These are phyloP conservation scores for Trichoderma aggressivum DNA, from an alignment of 2,329 filamentous ascomycete species.

Conservation along the genomic window DNA sequence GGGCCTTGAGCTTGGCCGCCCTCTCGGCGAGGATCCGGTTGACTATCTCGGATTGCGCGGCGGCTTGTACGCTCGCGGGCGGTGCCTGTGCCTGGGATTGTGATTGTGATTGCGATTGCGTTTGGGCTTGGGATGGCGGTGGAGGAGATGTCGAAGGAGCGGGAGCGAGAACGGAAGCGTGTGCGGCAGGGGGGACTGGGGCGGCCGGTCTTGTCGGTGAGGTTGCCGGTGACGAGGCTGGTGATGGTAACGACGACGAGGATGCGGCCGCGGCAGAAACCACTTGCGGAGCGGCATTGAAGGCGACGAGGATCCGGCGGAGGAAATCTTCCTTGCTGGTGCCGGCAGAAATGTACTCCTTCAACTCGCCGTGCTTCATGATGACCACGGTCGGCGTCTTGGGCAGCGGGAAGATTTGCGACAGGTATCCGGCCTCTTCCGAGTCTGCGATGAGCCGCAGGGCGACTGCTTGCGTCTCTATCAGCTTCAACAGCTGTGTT, in stretches of 20 bases:
- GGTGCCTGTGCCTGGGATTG: not conserved
- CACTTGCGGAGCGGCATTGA: conserved; percentile 26
- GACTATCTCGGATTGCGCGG: conserved; percentile 34
- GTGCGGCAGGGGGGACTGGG: not conserved
- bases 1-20: conserved; percentile 42
- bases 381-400: conserved; percentile 75
- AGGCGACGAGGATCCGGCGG: conserved; percentile 37
- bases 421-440: conserved; percentile 76
- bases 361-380: conserved; percentile 74
- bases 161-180: conserved; percentile 17
- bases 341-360: conserved; percentile 69
- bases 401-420: conserved; percentile 77
- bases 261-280: conserved; percentile 13
- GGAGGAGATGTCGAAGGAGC: conserved; percentile 10
- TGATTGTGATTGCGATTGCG: not conserved
- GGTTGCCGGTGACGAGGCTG: conserved; percentile 7
- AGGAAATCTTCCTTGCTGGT: conserved; percentile 64
- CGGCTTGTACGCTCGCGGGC: conserved; percentile 22
- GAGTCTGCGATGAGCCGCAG: conserved; percentile 70
- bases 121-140: not conserved
- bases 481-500: conserved; percentile 50
- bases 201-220: conserved; percentile 1
- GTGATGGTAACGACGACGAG: conserved; percentile 21
- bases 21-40: conserved; percentile 48
- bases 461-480: conserved; percentile 63